A percentile compares a stretch with the other conserved stretches of the same genome.
These are phyloP conservation scores for Podaxis carcinomalis DNA, from an alignment of 768 basidiomycete species.

Conservation along the genomic window DNA sequence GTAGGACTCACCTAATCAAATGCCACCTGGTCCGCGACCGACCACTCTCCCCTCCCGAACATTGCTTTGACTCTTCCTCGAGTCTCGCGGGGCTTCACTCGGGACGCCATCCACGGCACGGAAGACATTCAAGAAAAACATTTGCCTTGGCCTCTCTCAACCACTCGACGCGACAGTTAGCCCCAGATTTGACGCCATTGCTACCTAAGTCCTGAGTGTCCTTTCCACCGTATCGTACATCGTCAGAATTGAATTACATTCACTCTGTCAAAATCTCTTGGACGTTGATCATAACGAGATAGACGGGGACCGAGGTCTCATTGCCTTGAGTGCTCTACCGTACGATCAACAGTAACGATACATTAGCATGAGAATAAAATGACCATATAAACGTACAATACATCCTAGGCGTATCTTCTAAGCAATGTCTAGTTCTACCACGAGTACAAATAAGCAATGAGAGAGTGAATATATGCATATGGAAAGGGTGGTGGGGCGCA, in stretches of 20 bases:
- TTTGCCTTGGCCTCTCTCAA: slow-evolving; percentile 33
- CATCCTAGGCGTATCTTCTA: background rate
- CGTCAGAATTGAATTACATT: slow-evolving; percentile 63
- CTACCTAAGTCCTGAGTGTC: slow-evolving; percentile 79
- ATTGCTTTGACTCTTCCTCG: slow-evolving; percentile 44
- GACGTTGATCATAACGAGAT: too few species aligned
- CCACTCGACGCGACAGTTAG: slow-evolving; percentile 88
- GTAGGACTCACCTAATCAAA: slow-evolving; percentile 47
- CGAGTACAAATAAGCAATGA: background rate
- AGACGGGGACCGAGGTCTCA: too few species aligned
- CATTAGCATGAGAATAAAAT: slow-evolving; percentile 6
- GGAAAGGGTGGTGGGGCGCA: background rate
- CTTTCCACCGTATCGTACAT: slow-evolving; percentile 85
- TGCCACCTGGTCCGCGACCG: slow-evolving; percentile 53
- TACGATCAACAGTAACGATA: background rate
- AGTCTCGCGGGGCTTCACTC: slow-evolving; percentile 33
- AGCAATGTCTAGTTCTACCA: background rate
- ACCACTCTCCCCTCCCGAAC: slow-evolving; percentile 63
- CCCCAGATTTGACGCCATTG: slow-evolving; percentile 67
- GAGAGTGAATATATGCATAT: background rate
- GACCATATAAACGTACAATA: slow-evolving; percentile 10
- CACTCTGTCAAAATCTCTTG: slow-evolving; percentile 47
- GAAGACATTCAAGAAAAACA: slow-evolving; percentile 31
- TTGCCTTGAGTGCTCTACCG: too few species aligned
- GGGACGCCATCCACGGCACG: slow-evolving; percentile 65